Evolutionary conservation across 1,139 yeast species (phyloP).

Genomic region (Saccharomyces hybrid): DNA sequence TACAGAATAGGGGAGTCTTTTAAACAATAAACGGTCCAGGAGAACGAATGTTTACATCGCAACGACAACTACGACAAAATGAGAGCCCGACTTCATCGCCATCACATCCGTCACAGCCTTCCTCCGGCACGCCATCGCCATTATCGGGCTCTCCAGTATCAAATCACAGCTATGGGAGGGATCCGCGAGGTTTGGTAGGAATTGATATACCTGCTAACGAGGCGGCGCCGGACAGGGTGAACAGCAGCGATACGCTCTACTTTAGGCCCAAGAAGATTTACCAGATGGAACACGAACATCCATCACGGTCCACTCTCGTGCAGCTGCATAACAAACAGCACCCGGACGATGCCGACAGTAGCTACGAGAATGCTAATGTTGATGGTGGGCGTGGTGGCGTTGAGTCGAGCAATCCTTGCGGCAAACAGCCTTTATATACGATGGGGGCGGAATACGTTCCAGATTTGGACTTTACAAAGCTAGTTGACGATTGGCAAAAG

Average conservation of each 20-base stretch:
- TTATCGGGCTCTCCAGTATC: background rate
- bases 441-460: constrained; percentile 51
- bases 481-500: constrained; percentile 28
- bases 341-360: background rate
- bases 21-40: background rate
- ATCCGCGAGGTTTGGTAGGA: background rate
- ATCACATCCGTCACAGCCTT: constrained; percentile 4
- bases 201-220: background rate
- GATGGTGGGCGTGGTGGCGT: constrained; percentile 25
- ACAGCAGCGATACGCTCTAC: constrained; percentile 12
- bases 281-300: constrained; percentile 12
- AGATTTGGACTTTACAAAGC: constrained; percentile 44
- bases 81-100: constrained; percentile 1
- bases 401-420: background rate
- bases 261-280: constrained; percentile 19
- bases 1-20: background rate
- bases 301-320: constrained; percentile 28
- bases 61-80: background rate
- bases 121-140: background rate
- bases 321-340: constrained; percentile 21
- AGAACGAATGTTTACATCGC: background rate
- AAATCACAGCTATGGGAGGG: background rate
- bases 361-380: constrained; percentile 37
- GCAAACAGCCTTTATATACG: background rate
- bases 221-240: constrained; percentile 1